Percentiles rank a stretch among this genome's conserved stretches.
Conservation (phyloP, 2,329 filamentous ascomycete species). For the Thielaviopsis ethacetica region DNA sequence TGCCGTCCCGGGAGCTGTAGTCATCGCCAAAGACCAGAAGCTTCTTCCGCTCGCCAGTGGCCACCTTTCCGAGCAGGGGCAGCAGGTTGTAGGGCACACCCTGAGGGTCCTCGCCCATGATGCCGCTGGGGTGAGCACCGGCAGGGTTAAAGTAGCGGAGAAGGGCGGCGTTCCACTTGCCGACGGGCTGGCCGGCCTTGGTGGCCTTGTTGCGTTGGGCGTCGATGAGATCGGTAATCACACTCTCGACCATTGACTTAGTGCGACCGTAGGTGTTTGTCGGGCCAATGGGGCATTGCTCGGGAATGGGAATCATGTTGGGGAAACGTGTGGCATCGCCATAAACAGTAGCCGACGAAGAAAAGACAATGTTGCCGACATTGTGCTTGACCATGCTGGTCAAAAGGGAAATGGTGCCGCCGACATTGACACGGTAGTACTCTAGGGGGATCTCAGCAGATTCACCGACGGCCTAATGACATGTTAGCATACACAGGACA, state of each 20-base stretch:
- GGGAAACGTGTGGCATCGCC: slow-evolving; percentile 91
- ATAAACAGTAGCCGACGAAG: slow-evolving; percentile 93
- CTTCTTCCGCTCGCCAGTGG: slow-evolving; percentile 87
- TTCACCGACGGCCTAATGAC: slow-evolving; percentile 78
- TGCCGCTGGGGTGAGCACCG: slow-evolving; percentile 81
- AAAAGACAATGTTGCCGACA: slow-evolving; percentile 96
- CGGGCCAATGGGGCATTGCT: slow-evolving; percentile 86
- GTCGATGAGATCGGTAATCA: slow-evolving; percentile 82
- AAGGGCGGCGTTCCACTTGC: slow-evolving; percentile 84
- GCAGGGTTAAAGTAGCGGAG: slow-evolving; percentile 97
- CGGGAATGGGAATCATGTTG: slow-evolving; percentile 98
- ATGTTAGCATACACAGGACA: not conserved
- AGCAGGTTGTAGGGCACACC: slow-evolving; percentile 93
- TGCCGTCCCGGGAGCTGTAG: slow-evolving; percentile 80
- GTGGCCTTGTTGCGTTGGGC: slow-evolving; percentile 69
- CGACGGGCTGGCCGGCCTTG: slow-evolving; percentile 60
- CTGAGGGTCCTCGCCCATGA: slow-evolving; percentile 97
- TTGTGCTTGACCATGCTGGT: slow-evolving; percentile 76
- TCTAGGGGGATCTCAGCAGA: slow-evolving; percentile 86
- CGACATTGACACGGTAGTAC: slow-evolving; percentile 96
- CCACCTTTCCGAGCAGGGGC: slow-evolving; percentile 85
- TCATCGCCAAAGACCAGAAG: slow-evolving; percentile 89
- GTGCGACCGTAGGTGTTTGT: slow-evolving; percentile 98
- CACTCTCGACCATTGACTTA: slow-evolving; percentile 78
- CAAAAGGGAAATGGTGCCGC: slow-evolving; percentile 76